Evolutionary conservation across 306 rosid genomes (phyloP).

Genomic region (Canavalia ensiformis): DNA sequence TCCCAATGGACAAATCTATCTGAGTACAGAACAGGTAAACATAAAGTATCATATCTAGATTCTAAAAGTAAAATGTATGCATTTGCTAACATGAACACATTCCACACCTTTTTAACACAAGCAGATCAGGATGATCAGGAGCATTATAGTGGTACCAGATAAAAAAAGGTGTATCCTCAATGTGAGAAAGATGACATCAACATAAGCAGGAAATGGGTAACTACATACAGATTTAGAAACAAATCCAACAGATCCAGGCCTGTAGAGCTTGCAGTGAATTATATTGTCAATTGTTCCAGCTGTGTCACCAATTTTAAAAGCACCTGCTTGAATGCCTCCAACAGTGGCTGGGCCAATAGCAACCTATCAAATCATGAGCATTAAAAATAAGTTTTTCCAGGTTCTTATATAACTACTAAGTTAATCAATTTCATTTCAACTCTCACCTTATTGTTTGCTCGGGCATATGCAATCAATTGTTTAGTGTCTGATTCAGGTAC

Average conservation of each 20-base stretch:
- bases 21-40: slow-evolving; percentile 26
- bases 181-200: slow-evolving; percentile 43
- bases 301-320: slow-evolving; percentile 99
- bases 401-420: slow-evolving; percentile 34
- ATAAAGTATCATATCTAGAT: slow-evolving; percentile 36
- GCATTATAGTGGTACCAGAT: slow-evolving; percentile 13
- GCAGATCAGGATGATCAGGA: slow-evolving; percentile 13
- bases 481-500: slow-evolving; percentile 95
- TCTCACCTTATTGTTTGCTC: slow-evolving; percentile 91
- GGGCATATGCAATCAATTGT: slow-evolving; percentile 94
- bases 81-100: slow-evolving; percentile 23
- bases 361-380: slow-evolving; percentile 67
- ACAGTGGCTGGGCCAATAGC: slow-evolving; percentile 98
- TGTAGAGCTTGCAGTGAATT: slow-evolving; percentile 92
- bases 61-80: slow-evolving; percentile 31
- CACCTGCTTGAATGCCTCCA: slow-evolving; percentile 99
- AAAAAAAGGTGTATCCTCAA: slow-evolving; percentile 8
- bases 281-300: slow-evolving; percentile 99
- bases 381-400: slow-evolving; percentile 39
- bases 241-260: slow-evolving; percentile 99
- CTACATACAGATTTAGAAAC: slow-evolving; percentile 97
- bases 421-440: slow-evolving; percentile 37
- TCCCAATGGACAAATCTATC: not conserved
- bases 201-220: slow-evolving; percentile 27
- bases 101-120: slow-evolving; percentile 27